These are phyloP conservation scores for Pterulicium gracile DNA, from an alignment of 1,284 basidiomycete species.

Conservation along the genomic window DNA sequence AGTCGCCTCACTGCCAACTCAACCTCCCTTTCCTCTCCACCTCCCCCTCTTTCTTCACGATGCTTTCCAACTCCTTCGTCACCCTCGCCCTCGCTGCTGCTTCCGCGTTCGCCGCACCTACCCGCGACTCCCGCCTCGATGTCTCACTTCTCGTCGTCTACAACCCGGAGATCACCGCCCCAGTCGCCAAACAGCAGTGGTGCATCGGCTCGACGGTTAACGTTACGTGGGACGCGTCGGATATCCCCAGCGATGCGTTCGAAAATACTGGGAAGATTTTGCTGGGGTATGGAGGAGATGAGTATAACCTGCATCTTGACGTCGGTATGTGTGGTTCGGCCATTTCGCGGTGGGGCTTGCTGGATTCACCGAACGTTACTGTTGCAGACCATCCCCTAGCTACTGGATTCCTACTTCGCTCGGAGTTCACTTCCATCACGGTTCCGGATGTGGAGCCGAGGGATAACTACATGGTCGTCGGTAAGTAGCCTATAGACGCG, in stretches of 20 bases:
- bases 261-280: not conserved
- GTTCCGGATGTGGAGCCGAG: not conserved
- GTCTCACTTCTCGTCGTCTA: not conserved
- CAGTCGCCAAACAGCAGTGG: not conserved
- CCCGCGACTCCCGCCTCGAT: not conserved
- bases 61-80: not conserved
- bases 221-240: not conserved
- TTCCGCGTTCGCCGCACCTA: not conserved
- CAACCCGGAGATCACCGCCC: not conserved
- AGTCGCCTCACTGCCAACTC: not conserved
- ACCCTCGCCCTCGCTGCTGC: not conserved
- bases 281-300: not conserved
- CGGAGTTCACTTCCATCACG: not conserved
- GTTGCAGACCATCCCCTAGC: not conserved
- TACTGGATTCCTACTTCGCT: not conserved
- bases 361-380: not conserved
- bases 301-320: not conserved
- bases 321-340: too few relatives aligned
- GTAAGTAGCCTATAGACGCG: too few relatives aligned
- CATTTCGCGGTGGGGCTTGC: not conserved
- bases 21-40: not conserved
- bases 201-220: not conserved
- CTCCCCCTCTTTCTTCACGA: not conserved
- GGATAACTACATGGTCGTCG: not conserved
- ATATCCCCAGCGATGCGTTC: not conserved